Percentiles rank a stretch among this genome's conserved stretches.
Evolutionary conservation across 352 stramenopile species (phyloP).

Genomic region (Globisporangium cystogenes): DNA sequence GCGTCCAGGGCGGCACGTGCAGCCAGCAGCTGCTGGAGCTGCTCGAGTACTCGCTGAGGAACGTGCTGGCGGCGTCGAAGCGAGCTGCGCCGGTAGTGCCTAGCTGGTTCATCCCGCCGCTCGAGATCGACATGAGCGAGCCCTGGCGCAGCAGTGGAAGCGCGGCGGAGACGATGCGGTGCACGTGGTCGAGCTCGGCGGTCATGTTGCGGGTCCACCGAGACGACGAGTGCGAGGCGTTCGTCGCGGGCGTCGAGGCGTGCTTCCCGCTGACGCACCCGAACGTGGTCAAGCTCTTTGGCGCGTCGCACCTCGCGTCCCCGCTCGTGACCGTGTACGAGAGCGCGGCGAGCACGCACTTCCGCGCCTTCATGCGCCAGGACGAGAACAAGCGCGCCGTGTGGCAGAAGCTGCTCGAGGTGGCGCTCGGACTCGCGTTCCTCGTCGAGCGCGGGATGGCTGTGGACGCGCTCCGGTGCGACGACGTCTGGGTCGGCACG

Average conservation of each 20-base stretch:
- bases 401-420: background rate
- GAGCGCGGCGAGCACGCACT: background rate
- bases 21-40: background rate
- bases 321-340: constrained; percentile 13
- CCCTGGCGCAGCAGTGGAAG: no score
- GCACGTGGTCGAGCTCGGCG: constrained; percentile 32
- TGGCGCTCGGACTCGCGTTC: constrained; percentile 12
- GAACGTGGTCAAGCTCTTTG: constrained; percentile 19
- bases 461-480: constrained; percentile 1
- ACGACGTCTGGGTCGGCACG: background rate
- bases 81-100: background rate
- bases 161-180: no score
- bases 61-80: no score
- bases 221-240: background rate
- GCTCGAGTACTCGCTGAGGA: no score
- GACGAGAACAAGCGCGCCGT: background rate
- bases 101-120: background rate
- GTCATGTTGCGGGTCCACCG: no score
- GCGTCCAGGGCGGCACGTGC: background rate
- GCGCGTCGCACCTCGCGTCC: constrained; percentile 14
- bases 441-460: no score
- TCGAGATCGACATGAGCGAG: background rate
- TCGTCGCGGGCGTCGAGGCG: background rate
- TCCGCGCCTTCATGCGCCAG: no score
- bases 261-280: constrained; percentile 30